Conservation (phyloP, 1,284 basidiomycete species). For the Cutaneotrichosporon sp. region DNA sequence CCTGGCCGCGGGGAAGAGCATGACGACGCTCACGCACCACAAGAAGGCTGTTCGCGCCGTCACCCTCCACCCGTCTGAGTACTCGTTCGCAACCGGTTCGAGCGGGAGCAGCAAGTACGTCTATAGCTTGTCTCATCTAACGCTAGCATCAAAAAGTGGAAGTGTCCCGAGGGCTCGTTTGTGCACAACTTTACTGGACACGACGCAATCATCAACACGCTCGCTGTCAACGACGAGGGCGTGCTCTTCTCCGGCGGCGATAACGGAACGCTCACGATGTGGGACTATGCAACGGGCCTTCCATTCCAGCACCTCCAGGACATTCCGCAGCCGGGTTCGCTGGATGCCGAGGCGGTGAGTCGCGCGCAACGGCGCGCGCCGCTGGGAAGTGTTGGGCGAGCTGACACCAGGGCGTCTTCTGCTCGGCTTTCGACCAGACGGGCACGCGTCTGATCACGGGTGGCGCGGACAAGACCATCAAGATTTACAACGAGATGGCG, state of each 20-base stretch:
- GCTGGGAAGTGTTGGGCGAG: not conserved
- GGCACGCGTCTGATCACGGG: conserved; percentile 94
- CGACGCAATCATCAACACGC: conserved; percentile 95
- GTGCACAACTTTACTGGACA: conserved; percentile 95
- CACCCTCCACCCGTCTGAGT: conserved; percentile 92
- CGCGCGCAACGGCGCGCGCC: not conserved
- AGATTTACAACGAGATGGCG: conserved; percentile 56
- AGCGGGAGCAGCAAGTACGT: conserved; percentile 84
- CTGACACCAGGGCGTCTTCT: conserved; percentile 64
- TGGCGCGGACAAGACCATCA: conserved; percentile 97
- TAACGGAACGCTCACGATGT: conserved; percentile 82
- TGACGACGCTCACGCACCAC: conserved; percentile 94
- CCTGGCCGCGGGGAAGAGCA: conserved; percentile 94
- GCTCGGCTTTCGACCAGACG: conserved; percentile 93
- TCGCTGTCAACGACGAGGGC: conserved; percentile 90
- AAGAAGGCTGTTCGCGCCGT: conserved; percentile 95
- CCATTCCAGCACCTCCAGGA: conserved; percentile 95
- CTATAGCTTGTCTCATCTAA: not conserved
- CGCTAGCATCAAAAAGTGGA: conserved; percentile 93
- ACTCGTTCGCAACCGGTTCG: conserved; percentile 89
- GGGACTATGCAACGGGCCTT: conserved; percentile 92
- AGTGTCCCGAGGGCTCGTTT: conserved; percentile 91
- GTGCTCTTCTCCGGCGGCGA: conserved; percentile 95
- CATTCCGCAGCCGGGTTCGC: conserved; percentile 90
- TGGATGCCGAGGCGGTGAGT: conserved; percentile 89